Base-by-base conservation (phyloP, 2,329 filamentous ascomycete genomes). In the Aspergillus novofumigatus region DNA sequence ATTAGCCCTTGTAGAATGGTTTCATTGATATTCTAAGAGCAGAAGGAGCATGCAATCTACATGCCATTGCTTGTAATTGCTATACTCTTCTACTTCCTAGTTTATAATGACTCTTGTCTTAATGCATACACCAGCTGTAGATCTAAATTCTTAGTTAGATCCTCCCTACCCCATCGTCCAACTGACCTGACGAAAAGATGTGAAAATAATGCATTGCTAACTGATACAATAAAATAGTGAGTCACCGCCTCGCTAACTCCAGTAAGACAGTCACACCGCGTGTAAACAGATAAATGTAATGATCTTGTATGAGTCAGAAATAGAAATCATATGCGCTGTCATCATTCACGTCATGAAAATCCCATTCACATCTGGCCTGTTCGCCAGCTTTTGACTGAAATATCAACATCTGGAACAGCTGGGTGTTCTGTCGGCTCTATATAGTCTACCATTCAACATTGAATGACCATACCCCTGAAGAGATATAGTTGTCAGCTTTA, bases 391-490 rank as follows among this genome's bases (percentile, higher is more conserved):
- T 20, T 29, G 28, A 38, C 7, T 17, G 42, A 45, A 56, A 11
- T 21, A 42, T 41, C n/a, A 42, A 20, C n/a, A 49, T 58, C 41
- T 44, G 57, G 35, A 55, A 23, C 29, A 25, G 48, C 14, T n/a
- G n/a, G 23, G 23, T 26, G 28, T 58, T 58, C 62, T 58, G 56
- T 60, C 61, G 58, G 59, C 55, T 66, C 61, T 59, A 59, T 60
- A 56, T 60, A 56, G 21, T 62, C 60, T 68, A 76, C 70, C 75
- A 70, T 20, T 77, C 70, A 44, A 77, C 68, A 56, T 77, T 80
- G 67, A 79, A 80, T 47, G 69, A 66, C 77, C 77, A 80, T 65
- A 74, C 74, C 26, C 73, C 77, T 79, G 47, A 41, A 41, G 14
- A 52, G 25, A 28, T 17, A 38, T 32, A 35, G 60, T 45, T n/a